These are phyloP conservation scores for Yarrowia galli DNA, from an alignment of 1,139 yeast species.

Conservation along the genomic window DNA sequence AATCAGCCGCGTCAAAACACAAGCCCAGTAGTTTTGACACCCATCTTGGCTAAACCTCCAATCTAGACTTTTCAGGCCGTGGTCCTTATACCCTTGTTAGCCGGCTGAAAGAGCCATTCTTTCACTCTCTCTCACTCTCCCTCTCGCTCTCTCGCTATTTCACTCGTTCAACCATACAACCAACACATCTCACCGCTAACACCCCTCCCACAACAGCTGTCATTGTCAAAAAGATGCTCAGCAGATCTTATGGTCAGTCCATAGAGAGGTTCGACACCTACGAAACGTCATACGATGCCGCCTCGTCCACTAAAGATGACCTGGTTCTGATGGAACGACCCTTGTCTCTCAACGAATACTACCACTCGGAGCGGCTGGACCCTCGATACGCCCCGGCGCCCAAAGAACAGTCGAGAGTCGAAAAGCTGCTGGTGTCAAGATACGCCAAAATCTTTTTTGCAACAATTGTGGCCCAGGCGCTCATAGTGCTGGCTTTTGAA, in stretches of 20 bases:
- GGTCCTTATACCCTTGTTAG: neutral
- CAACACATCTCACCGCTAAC: neutral
- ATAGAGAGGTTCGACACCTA: slow-evolving; percentile 15
- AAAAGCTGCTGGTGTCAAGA: slow-evolving; percentile 1
- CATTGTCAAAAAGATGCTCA: neutral
- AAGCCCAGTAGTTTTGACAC: slow-evolving; percentile 10
- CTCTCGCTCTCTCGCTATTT: neutral
- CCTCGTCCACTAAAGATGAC: slow-evolving; percentile 8
- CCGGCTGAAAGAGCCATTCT: neutral
- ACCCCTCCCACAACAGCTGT: neutral
- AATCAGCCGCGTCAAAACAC: slow-evolving; percentile 12
- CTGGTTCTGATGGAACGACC: slow-evolving; percentile 13
- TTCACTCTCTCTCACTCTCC: neutral
- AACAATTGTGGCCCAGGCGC: slow-evolving; percentile 44
- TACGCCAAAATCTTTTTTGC: slow-evolving; percentile 42
- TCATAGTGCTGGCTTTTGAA: slow-evolving; percentile 47
- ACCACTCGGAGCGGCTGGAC: slow-evolving; percentile 26
- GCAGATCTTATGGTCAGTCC: slow-evolving; percentile 7
- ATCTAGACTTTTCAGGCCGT: neutral
- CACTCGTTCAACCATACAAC: neutral
- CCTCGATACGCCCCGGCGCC: slow-evolving; percentile 6
- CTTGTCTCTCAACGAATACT: slow-evolving; percentile 8
- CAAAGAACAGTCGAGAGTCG: slow-evolving; percentile 1
- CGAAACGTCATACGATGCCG: slow-evolving; percentile 5
- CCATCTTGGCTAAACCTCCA: neutral